These are phyloP conservation scores for Ceratocystis ficicola DNA, from an alignment of 2,329 filamentous ascomycete species.

Conservation along the genomic window DNA sequence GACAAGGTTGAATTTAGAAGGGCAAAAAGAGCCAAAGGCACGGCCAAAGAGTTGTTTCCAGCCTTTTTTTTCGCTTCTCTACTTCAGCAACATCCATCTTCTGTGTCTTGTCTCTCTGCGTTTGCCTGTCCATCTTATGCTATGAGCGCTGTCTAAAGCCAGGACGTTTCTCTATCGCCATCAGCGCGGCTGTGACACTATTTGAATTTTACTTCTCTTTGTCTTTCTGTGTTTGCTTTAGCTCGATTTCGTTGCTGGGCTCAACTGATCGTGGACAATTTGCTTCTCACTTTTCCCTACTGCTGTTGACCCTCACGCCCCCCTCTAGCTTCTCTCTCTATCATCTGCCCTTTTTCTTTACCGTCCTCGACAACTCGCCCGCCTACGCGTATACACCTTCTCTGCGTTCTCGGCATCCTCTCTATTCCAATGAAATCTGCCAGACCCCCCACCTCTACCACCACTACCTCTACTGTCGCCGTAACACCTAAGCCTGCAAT, in stretches of 20 bases:
- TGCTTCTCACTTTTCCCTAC: too few species aligned
- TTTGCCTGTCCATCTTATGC: not conserved
- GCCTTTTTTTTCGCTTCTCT: not conserved
- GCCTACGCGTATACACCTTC: not conserved
- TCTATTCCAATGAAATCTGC: constrained; percentile 41
- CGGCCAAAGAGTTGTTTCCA: constrained; percentile 1
- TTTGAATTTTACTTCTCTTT: not conserved
- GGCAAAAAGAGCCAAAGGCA: not conserved
- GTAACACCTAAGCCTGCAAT: constrained; percentile 22
- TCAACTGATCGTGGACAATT: too few species aligned
- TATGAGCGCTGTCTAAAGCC: constrained; percentile 1
- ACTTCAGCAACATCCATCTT: not conserved
- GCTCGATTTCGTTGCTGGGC: not conserved
- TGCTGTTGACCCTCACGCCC: not conserved
- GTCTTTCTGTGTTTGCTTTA: not conserved
- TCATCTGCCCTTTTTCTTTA: not conserved
- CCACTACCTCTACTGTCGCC: constrained; percentile 30
- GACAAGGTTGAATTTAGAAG: constrained; percentile 10
- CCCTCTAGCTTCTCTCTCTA: not conserved
- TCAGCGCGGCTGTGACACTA: not conserved
- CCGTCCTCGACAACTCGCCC: not conserved
- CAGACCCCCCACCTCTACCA: constrained; percentile 33
- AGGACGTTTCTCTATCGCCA: not conserved
- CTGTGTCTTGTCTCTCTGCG: not conserved
- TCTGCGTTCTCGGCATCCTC: not conserved